Evolutionary conservation across 805 yeast genomes (phyloP).

Genomic region (Ogataea minuta): DNA sequence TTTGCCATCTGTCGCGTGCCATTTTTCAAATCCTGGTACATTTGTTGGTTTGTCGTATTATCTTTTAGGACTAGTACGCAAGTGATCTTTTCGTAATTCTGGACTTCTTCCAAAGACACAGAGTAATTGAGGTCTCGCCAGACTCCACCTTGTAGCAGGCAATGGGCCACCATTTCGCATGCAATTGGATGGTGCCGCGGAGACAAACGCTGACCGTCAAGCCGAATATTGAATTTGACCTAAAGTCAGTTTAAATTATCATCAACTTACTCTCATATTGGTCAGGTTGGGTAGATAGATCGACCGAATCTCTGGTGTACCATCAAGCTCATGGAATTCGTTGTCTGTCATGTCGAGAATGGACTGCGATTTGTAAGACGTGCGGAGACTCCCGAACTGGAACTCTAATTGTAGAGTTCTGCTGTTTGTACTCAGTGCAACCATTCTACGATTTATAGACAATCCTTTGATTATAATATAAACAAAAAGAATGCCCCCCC

Average conservation of each 20-base stretch:
- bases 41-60: conserved; percentile 11
- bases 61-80: conserved; percentile 16
- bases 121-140: conserved; percentile 17
- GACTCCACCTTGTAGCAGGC: conserved; percentile 15
- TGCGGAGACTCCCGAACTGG: too few species aligned
- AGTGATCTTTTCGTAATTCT: not conserved
- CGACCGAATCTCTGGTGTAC: not conserved
- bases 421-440: too few species aligned
- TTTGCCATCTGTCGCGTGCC: conserved; percentile 13
- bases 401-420: too few species aligned
- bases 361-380: not conserved
- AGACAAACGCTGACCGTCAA: conserved; percentile 11
- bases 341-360: not conserved
- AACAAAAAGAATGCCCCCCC: too few species aligned
- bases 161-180: conserved; percentile 22
- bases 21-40: conserved; percentile 16
- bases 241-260: conserved; percentile 1
- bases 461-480: too few species aligned
- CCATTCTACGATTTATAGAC: too few species aligned
- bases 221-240: conserved; percentile 9
- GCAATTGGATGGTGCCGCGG: conserved; percentile 13
- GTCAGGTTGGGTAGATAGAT: conserved; percentile 11
- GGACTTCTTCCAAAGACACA: conserved; percentile 1
- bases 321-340: not conserved
- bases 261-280: conserved; percentile 7